phyloP scores from a whole-genome alignment of 345 rosid genomes.

The Euphorbia lathyris region DNA sequence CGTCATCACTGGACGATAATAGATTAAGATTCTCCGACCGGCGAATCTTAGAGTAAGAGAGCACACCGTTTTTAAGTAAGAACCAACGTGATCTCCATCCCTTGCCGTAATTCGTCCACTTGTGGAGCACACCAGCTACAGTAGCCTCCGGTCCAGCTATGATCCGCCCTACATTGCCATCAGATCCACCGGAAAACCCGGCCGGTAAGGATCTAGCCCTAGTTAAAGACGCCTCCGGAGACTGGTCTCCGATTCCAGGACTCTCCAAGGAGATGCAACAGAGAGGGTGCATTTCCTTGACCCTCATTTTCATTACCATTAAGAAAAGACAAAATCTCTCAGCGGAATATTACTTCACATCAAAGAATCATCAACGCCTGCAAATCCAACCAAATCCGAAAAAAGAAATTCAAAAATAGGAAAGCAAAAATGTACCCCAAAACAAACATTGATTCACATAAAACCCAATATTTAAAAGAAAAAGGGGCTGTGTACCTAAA shows the following conservation, averaged over 20 bases:
- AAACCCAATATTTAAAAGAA: background rate
- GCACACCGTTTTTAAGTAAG: slow-evolving; percentile 66
- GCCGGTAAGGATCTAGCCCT: slow-evolving; percentile 70
- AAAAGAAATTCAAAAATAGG: background rate
- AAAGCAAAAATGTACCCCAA: background rate
- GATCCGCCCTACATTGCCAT: slow-evolving; percentile 24
- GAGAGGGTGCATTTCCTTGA: slow-evolving; percentile 89
- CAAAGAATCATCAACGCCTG: background rate
- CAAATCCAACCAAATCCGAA: background rate
- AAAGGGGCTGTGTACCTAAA: slow-evolving; percentile 2
- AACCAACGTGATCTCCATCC: slow-evolving; percentile 99
- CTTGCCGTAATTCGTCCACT: slow-evolving; percentile 98
- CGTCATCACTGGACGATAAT: slow-evolving; percentile 46
- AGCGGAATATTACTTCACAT: background rate
- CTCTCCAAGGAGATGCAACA: slow-evolving; percentile 87
- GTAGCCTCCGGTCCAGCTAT: slow-evolving; percentile 55
- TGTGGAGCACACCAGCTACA: slow-evolving; percentile 78
- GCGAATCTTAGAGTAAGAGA: slow-evolving; percentile 80
- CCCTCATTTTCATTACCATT: slow-evolving; percentile 54
- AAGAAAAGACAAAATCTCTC: background rate
- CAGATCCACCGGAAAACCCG: slow-evolving; percentile 44
- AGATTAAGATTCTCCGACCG: slow-evolving; percentile 58
- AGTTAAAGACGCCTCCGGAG: slow-evolving; percentile 52
- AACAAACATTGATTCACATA: background rate
- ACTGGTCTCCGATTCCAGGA: slow-evolving; percentile 54